Evolutionary conservation across 352 stramenopile genomes (phyloP).

Genomic region (Phytopythium litorale): DNA sequence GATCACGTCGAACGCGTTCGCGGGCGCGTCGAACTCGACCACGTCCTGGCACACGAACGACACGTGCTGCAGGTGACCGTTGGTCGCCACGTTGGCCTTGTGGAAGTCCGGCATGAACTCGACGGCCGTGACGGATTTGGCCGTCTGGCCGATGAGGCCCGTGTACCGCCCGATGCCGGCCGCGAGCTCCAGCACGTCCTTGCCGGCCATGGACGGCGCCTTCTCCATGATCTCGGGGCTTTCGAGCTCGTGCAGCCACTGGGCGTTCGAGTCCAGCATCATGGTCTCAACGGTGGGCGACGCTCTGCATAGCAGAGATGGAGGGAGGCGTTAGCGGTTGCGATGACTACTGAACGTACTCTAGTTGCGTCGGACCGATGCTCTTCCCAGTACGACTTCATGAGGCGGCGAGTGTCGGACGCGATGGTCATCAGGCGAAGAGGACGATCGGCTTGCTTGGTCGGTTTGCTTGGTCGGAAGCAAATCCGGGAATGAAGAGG

Average conservation of each 20-base stretch:
- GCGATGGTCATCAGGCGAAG: conserved; percentile 32
- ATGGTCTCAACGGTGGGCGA: conserved; percentile 73
- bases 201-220: conserved; percentile 45
- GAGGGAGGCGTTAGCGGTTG: background rate
- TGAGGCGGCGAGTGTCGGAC: conserved; percentile 51
- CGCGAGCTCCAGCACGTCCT: conserved; percentile 66
- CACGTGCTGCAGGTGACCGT: no score
- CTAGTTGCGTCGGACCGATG: conserved; percentile 30
- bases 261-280: conserved; percentile 84
- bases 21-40: no score
- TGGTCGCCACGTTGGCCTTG: conserved; percentile 63
- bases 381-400: conserved; percentile 83
- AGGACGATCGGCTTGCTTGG: background rate
- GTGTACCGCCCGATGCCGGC: conserved; percentile 71
- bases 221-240: conserved; percentile 75
- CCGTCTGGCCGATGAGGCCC: conserved; percentile 36
- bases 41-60: no score
- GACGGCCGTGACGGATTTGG: conserved; percentile 56
- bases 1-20: no score
- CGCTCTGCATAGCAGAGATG: background rate
- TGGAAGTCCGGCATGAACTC: conserved; percentile 83
- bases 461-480: background rate
- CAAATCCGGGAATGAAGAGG: background rate
- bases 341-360: background rate
- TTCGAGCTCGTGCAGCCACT: conserved; percentile 68